Evolutionary conservation across 306 rosid genomes (phyloP).

Genomic region (Inga leiocalycina): DNA sequence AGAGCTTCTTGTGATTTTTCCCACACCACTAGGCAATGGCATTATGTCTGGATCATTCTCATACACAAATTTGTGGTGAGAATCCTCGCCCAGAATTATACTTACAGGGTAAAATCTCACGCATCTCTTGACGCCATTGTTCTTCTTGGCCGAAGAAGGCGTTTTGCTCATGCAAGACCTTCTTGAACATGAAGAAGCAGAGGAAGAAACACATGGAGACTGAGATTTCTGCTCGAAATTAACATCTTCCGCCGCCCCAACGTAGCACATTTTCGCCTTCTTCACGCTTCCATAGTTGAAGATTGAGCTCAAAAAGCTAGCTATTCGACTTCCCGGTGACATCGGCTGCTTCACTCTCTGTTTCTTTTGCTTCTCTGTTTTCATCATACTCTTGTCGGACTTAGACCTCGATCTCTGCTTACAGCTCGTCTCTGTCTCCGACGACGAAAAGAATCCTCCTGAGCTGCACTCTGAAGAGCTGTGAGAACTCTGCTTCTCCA

Average conservation of each 20-base stretch:
- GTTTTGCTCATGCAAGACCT: slow-evolving; percentile 69
- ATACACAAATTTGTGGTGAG: slow-evolving; percentile 40
- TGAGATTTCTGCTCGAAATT: slow-evolving; percentile 50
- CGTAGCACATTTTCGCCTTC: slow-evolving; percentile 79
- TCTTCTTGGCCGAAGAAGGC: neutral
- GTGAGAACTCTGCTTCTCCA: slow-evolving; percentile 51
- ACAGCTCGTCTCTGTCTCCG: slow-evolving; percentile 57
- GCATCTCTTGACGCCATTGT: slow-evolving; percentile 48
- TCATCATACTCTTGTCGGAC: slow-evolving; percentile 12
- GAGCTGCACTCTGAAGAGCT: slow-evolving; percentile 66
- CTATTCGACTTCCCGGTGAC: slow-evolving; percentile 65
- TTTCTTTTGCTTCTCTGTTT: slow-evolving; percentile 25
- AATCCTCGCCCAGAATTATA: slow-evolving; percentile 66
- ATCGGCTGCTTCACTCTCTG: slow-evolving; percentile 67
- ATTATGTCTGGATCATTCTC: slow-evolving; percentile 49
- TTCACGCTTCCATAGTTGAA: slow-evolving; percentile 68
- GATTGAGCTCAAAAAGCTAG: slow-evolving; percentile 59
- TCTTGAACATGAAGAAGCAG: slow-evolving; percentile 51
- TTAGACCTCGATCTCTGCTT: slow-evolving; percentile 40
- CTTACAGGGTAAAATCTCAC: slow-evolving; percentile 61
- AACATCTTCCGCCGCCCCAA: slow-evolving; percentile 71
- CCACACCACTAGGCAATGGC: slow-evolving; percentile 36
- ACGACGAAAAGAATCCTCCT: slow-evolving; percentile 64
- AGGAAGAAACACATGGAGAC: slow-evolving; percentile 46
- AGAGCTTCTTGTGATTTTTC: slow-evolving; percentile 38